Evolutionary conservation across 495 filamentous ascomycete genomes (phyloP).

Genomic region (Massariosphaeria phaeospora): DNA sequence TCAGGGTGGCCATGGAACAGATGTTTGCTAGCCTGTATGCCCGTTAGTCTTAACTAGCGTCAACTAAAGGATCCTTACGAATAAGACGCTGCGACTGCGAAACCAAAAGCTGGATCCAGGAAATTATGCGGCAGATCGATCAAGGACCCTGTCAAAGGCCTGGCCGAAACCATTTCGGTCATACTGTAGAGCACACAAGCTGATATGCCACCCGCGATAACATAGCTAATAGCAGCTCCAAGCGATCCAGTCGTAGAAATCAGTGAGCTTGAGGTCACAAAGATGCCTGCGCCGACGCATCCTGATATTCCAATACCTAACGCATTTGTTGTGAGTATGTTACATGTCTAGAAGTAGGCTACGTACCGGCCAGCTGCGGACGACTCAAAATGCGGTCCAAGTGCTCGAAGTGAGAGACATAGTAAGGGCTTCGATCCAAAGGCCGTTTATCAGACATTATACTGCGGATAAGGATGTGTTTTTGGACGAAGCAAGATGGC

Average conservation of each 20-base stretch:
- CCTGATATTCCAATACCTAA: conserved; percentile 20
- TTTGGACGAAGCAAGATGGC: neutral
- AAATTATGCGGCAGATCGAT: conserved; percentile 19
- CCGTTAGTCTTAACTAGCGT: neutral
- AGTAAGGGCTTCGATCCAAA: conserved; percentile 8
- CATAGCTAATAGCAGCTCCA: conserved; percentile 8
- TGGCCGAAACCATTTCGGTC: conserved; percentile 10
- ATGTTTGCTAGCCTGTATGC: conserved; percentile 15
- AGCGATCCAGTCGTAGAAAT: conserved; percentile 8
- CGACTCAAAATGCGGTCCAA: conserved; percentile 5
- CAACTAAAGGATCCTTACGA: conserved; percentile 1
- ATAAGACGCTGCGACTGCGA: conserved; percentile 13
- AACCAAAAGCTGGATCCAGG: conserved; percentile 9
- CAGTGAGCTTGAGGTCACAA: conserved; percentile 3
- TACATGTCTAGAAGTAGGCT: no score
- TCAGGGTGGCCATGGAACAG: conserved; percentile 22
- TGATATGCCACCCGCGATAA: conserved; percentile 7
- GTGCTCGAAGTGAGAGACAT: conserved; percentile 5
- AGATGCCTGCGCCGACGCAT: conserved; percentile 4
- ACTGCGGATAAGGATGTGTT: neutral
- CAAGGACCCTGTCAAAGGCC: conserved; percentile 14
- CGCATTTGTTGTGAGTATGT: no score
- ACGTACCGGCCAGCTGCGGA: conserved; percentile 14
- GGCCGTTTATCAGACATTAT: neutral
- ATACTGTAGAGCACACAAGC: conserved; percentile 14